A percentile compares a stretch with the other conserved stretches of the same genome.
These are phyloP conservation scores for Nidula niveotomentosa DNA, from an alignment of 1,284 basidiomycete species.

Conservation along the genomic window DNA sequence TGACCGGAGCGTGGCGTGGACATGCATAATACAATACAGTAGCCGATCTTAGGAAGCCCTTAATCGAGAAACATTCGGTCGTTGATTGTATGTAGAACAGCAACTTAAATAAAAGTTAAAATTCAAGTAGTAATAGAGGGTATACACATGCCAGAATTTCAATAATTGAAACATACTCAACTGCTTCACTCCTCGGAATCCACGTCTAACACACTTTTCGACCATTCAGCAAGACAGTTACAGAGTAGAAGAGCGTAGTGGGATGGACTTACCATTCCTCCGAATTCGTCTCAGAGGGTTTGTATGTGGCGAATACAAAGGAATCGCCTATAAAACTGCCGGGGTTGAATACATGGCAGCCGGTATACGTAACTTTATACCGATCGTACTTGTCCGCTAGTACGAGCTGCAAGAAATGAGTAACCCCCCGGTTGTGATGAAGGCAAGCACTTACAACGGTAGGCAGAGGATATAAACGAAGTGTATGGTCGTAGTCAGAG, in stretches of 20 bases:
- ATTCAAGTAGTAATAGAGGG: not conserved
- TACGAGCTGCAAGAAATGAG: slow-evolving; percentile 61
- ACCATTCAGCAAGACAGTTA: not conserved
- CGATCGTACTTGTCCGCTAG: slow-evolving; percentile 97
- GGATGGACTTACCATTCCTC: slow-evolving; percentile 63
- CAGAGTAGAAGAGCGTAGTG: not conserved
- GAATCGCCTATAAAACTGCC: slow-evolving; percentile 83
- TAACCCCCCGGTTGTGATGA: not conserved
- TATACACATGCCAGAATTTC: not conserved
- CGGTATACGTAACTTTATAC: slow-evolving; percentile 96
- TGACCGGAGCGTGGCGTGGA: too few relatives aligned
- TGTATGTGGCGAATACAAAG: slow-evolving; percentile 87
- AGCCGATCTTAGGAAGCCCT: too few relatives aligned
- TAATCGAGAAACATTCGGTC: too few relatives aligned
- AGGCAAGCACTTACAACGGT: slow-evolving; percentile 64
- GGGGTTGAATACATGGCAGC: slow-evolving; percentile 98
- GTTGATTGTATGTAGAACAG: too few relatives aligned
- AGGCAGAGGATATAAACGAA: slow-evolving; percentile 94
- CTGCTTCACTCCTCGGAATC: not conserved
- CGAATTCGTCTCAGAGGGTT: slow-evolving; percentile 73
- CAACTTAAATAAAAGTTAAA: not conserved
- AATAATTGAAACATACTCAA: not conserved
- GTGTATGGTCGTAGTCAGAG: slow-evolving; percentile 90
- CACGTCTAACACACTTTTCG: not conserved
- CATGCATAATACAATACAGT: too few relatives aligned